Conservation (phyloP, 208 protist species). For the Acanthamoeba royreba region DNA sequence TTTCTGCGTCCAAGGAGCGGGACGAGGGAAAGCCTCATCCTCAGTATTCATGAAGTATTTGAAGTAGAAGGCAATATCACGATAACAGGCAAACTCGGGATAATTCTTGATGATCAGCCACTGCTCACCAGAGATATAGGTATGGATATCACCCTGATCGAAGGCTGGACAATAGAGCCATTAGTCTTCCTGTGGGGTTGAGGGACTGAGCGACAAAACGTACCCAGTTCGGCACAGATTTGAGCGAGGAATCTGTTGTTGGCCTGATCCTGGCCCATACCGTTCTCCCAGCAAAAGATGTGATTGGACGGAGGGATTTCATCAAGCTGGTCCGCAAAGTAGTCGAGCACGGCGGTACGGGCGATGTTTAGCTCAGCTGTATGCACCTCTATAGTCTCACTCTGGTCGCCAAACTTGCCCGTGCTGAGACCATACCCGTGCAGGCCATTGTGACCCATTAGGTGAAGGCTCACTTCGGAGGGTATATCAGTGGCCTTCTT, state of each 20-base stretch:
- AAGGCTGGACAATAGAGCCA: constrained; percentile 14
- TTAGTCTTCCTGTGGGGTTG: neutral
- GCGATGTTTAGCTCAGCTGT: constrained; percentile 73
- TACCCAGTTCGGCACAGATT: constrained; percentile 17
- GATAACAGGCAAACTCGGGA: constrained; percentile 69
- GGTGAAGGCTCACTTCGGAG: constrained; percentile 62
- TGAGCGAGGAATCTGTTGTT: neutral
- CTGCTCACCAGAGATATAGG: constrained; percentile 53
- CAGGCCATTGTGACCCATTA: constrained; percentile 58
- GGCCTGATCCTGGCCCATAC: neutral
- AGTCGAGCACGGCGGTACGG: constrained; percentile 74
- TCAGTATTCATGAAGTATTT: constrained; percentile 72
- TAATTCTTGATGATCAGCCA: constrained; percentile 58
- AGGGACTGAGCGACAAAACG: neutral
- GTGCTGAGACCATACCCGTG: constrained; percentile 57
- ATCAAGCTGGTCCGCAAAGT: constrained; percentile 64
- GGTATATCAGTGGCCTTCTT: constrained; percentile 66
- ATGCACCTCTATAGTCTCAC: constrained; percentile 58
- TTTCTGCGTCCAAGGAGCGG: constrained; percentile 53
- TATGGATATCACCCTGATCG: constrained; percentile 16
- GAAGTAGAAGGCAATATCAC: constrained; percentile 75
- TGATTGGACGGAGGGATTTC: neutral
- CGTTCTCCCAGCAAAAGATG: constrained; percentile 36
- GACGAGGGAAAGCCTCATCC: constrained; percentile 55
- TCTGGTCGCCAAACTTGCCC: constrained; percentile 65